Evolutionary conservation across 768 basidiomycete species (phyloP).

Genomic region (Trametes gibbosa): DNA sequence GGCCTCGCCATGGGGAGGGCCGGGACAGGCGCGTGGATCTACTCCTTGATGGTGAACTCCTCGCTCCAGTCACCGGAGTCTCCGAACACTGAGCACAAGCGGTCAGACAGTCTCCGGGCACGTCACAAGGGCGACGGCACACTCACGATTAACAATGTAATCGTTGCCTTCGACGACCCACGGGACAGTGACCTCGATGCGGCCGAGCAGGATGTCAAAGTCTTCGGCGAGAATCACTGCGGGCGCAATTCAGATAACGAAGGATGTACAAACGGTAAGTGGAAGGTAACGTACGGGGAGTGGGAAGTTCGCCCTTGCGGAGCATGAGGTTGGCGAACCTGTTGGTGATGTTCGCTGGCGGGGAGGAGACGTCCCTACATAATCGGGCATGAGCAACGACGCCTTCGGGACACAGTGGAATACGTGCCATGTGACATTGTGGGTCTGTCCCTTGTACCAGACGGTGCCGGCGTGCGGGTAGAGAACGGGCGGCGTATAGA

Average conservation of each 20-base stretch:
- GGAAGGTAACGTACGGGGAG: conserved; percentile 30
- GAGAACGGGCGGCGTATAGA: conserved; percentile 8
- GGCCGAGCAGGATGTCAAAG: conserved; percentile 35
- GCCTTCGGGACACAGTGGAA: too few species aligned
- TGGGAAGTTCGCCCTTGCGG: conserved; percentile 25
- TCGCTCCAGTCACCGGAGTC: conserved; percentile 45
- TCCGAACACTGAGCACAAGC: conserved; percentile 38
- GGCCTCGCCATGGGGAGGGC: not conserved
- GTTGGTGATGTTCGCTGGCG: conserved; percentile 39
- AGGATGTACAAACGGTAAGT: too few species aligned
- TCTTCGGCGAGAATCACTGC: conserved; percentile 31
- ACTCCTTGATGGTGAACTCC: conserved; percentile 33
- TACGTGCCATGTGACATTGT: conserved; percentile 16
- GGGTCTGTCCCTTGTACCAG: conserved; percentile 15
- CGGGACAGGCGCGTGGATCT: not conserved
- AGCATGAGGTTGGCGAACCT: conserved; percentile 8
- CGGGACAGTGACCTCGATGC: conserved; percentile 35
- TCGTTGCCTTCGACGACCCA: conserved; percentile 27
- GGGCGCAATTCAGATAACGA: too few species aligned
- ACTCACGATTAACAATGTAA: conserved; percentile 41
- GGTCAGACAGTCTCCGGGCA: not conserved
- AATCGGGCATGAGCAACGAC: not conserved
- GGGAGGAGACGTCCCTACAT: conserved; percentile 30
- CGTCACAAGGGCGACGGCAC: not conserved
- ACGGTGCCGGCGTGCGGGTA: conserved; percentile 17